Conservation (phyloP, 169 alveolate species). For the Theileria luwenshuni region DNA sequence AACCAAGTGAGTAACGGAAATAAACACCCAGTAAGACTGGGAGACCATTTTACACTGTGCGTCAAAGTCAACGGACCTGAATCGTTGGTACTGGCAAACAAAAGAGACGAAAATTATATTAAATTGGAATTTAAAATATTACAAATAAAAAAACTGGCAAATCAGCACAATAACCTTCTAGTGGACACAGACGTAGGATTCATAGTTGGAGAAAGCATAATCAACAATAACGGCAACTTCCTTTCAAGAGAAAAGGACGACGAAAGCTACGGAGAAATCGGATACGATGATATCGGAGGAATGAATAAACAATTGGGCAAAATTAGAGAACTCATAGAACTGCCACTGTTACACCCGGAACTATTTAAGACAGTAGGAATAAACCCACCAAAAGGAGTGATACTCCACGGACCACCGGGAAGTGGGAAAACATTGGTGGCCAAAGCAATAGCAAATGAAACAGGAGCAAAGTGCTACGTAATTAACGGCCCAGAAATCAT, state of each 20-base stretch:
- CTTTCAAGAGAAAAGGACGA: conserved; percentile 74
- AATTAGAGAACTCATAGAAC: conserved; percentile 78
- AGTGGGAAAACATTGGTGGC: conserved; percentile 83
- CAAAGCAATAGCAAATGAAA: conserved; percentile 82
- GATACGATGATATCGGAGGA: conserved; percentile 80
- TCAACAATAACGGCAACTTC: conserved; percentile 46
- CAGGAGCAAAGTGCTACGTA: conserved; percentile 75
- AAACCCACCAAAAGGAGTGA: conserved; percentile 82
- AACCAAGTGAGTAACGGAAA: conserved; percentile 48
- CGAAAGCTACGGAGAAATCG: conserved; percentile 71
- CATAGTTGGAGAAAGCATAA: conserved; percentile 63
- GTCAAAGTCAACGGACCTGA: conserved; percentile 41
- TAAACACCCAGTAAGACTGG: conserved; percentile 56
- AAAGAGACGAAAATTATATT: conserved; percentile 25
- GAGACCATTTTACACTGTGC: conserved; percentile 58
- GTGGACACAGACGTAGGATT: conserved; percentile 58
- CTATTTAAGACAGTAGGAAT: conserved; percentile 81
- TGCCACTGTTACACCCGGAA: conserved; percentile 80
- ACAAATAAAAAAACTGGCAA: conserved; percentile 38
- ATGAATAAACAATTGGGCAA: conserved; percentile 76
- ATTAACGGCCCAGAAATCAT: conserved; percentile 80
- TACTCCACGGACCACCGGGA: conserved; percentile 85
- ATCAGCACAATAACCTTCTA: conserved; percentile 36
- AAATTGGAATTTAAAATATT: conserved; percentile 72
- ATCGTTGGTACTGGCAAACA: conserved; percentile 30